These are phyloP conservation scores for Aspergillus fructus DNA, from an alignment of 2,329 filamentous ascomycete species.

Conservation along the genomic window DNA sequence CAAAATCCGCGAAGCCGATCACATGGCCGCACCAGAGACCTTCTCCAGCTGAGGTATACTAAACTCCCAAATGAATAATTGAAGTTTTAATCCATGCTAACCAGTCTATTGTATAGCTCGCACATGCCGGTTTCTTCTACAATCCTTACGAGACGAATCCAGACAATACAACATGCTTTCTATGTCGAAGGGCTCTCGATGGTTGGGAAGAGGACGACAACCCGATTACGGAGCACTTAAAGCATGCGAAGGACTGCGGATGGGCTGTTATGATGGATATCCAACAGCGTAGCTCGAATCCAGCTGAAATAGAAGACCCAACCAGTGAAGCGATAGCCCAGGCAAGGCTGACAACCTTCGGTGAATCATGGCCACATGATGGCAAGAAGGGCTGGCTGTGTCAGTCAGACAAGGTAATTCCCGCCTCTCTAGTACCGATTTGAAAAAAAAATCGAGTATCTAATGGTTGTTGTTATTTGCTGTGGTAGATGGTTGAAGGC, in stretches of 20 bases:
- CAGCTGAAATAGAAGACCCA: constrained; percentile 67
- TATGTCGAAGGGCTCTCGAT: constrained; percentile 79
- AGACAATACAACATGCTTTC: constrained; percentile 88
- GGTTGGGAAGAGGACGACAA: constrained; percentile 90
- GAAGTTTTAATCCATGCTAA: constrained; percentile 1
- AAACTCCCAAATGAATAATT: constrained; percentile 10
- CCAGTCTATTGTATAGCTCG: constrained; percentile 59
- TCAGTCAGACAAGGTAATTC: constrained; percentile 76
- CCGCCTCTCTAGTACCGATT: constrained; percentile 5
- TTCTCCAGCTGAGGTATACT: constrained; percentile 60
- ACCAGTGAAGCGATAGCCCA: constrained; percentile 67
- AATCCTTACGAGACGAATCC: constrained; percentile 70
- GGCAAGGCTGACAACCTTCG: constrained; percentile 81
- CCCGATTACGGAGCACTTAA: constrained; percentile 80
- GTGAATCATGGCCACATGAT: constrained; percentile 85
- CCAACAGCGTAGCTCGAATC: constrained; percentile 40
- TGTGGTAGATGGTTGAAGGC: constrained; percentile 72
- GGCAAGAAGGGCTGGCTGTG: constrained; percentile 84
- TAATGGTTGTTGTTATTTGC: constrained; percentile 15
- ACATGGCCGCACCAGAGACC: constrained; percentile 78
- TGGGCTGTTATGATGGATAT: constrained; percentile 78
- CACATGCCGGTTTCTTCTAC: constrained; percentile 88
- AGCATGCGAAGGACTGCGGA: constrained; percentile 76
- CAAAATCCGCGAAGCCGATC: constrained; percentile 56
- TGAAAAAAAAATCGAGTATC: not conserved